Evolutionary conservation across 129 eudicot species (phyloP), one percentile per base, ranked within the genome.

Genomic region (Tanacetum coccineum): DNA sequence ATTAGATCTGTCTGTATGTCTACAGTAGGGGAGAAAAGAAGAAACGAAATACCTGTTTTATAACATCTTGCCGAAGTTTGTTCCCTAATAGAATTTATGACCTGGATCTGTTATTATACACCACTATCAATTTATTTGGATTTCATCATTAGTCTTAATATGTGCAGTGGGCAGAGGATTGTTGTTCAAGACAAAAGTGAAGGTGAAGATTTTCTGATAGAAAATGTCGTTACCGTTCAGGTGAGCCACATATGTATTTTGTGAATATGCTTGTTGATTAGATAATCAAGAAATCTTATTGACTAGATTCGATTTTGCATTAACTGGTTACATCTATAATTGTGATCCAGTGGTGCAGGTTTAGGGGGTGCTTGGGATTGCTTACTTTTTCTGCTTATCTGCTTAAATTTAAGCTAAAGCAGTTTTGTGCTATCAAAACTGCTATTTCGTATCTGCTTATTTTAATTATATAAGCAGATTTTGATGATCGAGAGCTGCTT

Each of bases 161-260:
- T 61, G 51, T 78, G 83, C 90, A 93, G 95, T 78, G 96, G 92
- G 44, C 99, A 89, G 79, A 80, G 95, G 82, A 83, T 93, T 42
- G 63, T 83, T 14, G 84, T 93, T 62, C 90, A 89, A 71, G 96
- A 86, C 12, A 78, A 59, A 66, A 64, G 63, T n/a, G 89, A 86
- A 14, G 76, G 74, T 77, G 85, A 78, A 57, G 88, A 80, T 55
- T 68, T 73, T 20, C 30, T 13, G 21, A 74, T 81, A 40, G 90
- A 87, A 70, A 79, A 64, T 67, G 81, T 79, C 52, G 99, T 89
- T 58, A 94, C 95, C 46, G 77, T 87, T 74, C 97, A 86, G 90
- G 99, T 93, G 72, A 73, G 79, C 42, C 53, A 26, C 69, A 13
- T 17, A 36, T 51, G 13, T 75, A 51, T 53, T 19, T 49, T 45